Conservation (phyloP, 306 rosid genomes). For the Sphenostylis stenocarpa region DNA sequence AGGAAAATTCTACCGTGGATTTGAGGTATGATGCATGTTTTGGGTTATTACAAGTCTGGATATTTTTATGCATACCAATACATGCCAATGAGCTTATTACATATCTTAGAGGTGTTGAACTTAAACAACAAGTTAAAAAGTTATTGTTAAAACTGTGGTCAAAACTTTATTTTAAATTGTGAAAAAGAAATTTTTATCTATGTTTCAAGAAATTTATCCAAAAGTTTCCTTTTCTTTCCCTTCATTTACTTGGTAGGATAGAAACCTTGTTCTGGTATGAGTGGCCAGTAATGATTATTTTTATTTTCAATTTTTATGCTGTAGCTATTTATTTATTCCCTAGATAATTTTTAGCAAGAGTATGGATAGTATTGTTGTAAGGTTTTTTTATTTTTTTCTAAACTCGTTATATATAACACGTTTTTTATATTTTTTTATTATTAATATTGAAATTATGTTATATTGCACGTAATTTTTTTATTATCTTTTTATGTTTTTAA, state of each 20-base stretch:
- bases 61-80: background rate
- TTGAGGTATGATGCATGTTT: slow-evolving; percentile 52
- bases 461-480: too few relatives aligned
- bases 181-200: background rate
- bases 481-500: too few relatives aligned
- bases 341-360: background rate
- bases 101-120: background rate
- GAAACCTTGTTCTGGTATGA: background rate
- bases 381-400: too few relatives aligned
- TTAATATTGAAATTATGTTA: too few relatives aligned
- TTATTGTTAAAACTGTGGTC: background rate
- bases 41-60: background rate
- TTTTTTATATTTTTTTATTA: too few relatives aligned
- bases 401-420: too few relatives aligned
- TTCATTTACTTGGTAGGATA: background rate
- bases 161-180: background rate
- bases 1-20: slow-evolving; percentile 76
- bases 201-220: background rate
- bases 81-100: background rate
- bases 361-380: too few relatives aligned
- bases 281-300: background rate
- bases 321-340: background rate
- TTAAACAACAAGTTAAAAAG: background rate
- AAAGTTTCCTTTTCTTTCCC: background rate
- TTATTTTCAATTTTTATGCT: slow-evolving; percentile 8